Percentiles rank a stretch among this genome's conserved stretches.
Conservation (phyloP, 331 rosid genomes). For the Saraca asoca region DNA sequence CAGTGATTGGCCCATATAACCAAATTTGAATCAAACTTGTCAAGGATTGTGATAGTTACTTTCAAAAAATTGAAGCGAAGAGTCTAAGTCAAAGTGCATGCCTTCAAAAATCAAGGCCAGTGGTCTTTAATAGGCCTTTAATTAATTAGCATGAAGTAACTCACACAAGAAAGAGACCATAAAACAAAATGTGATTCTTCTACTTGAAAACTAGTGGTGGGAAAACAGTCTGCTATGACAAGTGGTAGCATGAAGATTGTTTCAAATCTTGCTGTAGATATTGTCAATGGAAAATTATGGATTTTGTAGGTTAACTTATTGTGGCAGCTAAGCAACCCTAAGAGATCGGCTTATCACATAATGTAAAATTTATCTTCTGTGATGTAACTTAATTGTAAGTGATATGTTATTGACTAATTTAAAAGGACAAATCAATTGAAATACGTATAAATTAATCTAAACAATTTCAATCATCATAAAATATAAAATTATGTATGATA, state of each 20-base stretch:
- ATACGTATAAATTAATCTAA: too few species aligned
- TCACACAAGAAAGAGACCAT: conserved; percentile 24
- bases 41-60: conserved; percentile 37
- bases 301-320: conserved; percentile 20
- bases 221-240: conserved; percentile 28
- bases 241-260: conserved; percentile 1
- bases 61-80: conserved; percentile 5
- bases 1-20: conserved; percentile 20
- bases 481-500: too few species aligned
- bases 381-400: too few species aligned
- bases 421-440: too few species aligned
- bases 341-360: too few species aligned
- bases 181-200: conserved; percentile 30
- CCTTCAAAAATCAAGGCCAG: conserved; percentile 32
- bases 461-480: too few species aligned
- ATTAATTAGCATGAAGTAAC: conserved; percentile 6
- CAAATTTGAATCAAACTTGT: conserved; percentile 29
- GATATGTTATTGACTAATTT: too few species aligned
- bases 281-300: conserved; percentile 10
- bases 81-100: conserved; percentile 25
- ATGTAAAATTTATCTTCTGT: too few species aligned
- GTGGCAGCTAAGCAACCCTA: conserved; percentile 25
- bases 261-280: conserved; percentile 22
- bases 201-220: conserved; percentile 40
- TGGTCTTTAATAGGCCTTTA: conserved; percentile 20